Base-by-base conservation (phyloP, 176 grass and related monocot species). In the Avena sativa region DNA sequence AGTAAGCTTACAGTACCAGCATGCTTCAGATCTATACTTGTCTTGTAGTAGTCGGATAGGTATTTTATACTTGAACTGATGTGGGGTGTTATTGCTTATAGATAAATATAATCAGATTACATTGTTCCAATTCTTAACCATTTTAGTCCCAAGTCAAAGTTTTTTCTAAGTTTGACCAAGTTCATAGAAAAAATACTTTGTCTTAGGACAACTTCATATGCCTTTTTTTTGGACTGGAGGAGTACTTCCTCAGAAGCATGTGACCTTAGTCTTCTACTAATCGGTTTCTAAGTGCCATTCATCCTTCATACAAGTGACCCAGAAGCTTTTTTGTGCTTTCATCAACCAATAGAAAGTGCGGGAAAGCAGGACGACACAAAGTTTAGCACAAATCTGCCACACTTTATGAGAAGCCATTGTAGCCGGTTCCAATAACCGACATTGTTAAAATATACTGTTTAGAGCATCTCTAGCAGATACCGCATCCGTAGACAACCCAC, bases 381-480 rank as follows among this genome's bases (percentile, higher is more conserved):
- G 23, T 74, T 46, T 34, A 32, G 19, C 43, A 3, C 11, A 32
- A 46, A 71, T 30, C 23, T 17, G 40, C 3, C 55, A 81, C 8
- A 56, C 32, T 59, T 51, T 50, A 34, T 43, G 2, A 49, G 26
- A 62, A 63, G 43, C 57, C 17, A 79, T 60, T 80, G 17, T 52
- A 71, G 5, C 15, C 30, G 14, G 51, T 64, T 74, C 36, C 47
- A 81, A 25, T 12, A 40, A 17, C 57, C 6, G 3, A 38, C 6
- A 81, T 52, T 13, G 13, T 26, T 87, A 34, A 47, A 85, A 12
- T 38, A 36, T 66, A 86, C 34, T 32, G 16, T 78, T 79, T 85
- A 28, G n/a, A 26, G 23, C 13, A 46, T 28, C 28, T 28, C 28
- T 28, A 28, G 28, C 28, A 28, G 28, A 28, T 28, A 28, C 28